Evolutionary conservation across 257 asterid species (phyloP), one percentile per base, ranked within the genome.

Genomic region (Nicotiana tabacum): DNA sequence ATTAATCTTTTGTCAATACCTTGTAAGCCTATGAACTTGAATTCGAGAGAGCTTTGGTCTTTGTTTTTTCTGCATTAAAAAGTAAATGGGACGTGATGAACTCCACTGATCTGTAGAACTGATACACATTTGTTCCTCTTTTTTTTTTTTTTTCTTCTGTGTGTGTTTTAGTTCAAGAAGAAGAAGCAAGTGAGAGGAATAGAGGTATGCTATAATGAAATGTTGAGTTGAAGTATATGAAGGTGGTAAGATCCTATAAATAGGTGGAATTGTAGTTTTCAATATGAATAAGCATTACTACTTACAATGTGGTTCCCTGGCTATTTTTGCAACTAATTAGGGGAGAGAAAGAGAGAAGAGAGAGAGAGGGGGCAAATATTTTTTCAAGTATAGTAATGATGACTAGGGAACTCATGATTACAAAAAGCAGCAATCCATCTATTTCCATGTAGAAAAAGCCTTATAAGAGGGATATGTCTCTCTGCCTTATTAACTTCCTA

Each of bases 341-440:
- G 46, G 18, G 57, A 21, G 46, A n/a, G 55, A 39, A 67, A 77
- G 12, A 37, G 56, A 32, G 46, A 2, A 6, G 37, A 46, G n/a
- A 17, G 56, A 16, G 64, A 18, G 82, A 27, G 83, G 57, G 33
- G 27, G 68, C n/a, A 70, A 83, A 77, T 82, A 15, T 27, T 3
- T 78, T 85, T 89, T 90, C 93, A 87, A 88, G 90, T 78, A 70
- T 66, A 83, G 93, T 74, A 86, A 92, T 92, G 94, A 92, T 92
- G 90, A 69, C 83, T 85, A 76, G 72, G 84, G 84, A 66, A 56
- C 87, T 87, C 87, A 89, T 91, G 85, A 88, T 90, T 87, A 77
- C 91, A n/a, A 65, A 85, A 81, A 78, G 89, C 86, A 87, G 91
- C 84, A 88, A 83, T 86, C 86, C 88, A 87, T 88, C 87, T 85